These are phyloP conservation scores for Aspergillus taichungensis DNA, from an alignment of 495 filamentous ascomycete genomes.

Conservation along the genomic window DNA sequence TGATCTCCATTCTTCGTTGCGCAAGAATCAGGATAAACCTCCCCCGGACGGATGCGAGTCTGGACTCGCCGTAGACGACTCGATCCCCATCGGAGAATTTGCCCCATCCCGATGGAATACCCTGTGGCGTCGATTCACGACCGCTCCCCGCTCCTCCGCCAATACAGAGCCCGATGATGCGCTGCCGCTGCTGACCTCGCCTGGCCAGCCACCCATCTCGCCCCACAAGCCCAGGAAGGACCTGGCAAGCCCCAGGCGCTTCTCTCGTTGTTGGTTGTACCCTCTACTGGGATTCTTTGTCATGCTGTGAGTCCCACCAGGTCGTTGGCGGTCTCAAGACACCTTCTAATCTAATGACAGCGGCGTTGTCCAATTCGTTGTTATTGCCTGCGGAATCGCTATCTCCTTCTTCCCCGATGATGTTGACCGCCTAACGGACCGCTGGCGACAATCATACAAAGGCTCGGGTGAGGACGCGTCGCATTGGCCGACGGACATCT, in stretches of 20 bases:
- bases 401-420: conserved; percentile 50
- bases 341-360: conserved; percentile 11
- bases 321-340: too few species aligned
- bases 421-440: conserved; percentile 36
- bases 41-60: too few species aligned
- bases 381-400: conserved; percentile 42
- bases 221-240: neutral
- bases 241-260: conserved; percentile 1
- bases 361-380: conserved; percentile 40
- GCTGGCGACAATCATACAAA: conserved; percentile 41
- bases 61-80: too few species aligned
- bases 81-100: too few species aligned
- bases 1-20: too few species aligned
- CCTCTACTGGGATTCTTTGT: conserved; percentile 20
- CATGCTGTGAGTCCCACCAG: conserved; percentile 28
- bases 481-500: conserved; percentile 69
- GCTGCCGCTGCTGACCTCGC: conserved; percentile 13
- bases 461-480: conserved; percentile 34
- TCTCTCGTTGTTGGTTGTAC: conserved; percentile 14
- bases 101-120: neutral
- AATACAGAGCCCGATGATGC: conserved; percentile 7
- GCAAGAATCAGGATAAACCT: too few species aligned
- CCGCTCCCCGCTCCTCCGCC: neutral
- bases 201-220: neutral
- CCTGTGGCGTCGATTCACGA: neutral